These are phyloP conservation scores for Aspergillus cavernicola DNA, from an alignment of 495 filamentous ascomycete genomes.

Conservation along the genomic window DNA sequence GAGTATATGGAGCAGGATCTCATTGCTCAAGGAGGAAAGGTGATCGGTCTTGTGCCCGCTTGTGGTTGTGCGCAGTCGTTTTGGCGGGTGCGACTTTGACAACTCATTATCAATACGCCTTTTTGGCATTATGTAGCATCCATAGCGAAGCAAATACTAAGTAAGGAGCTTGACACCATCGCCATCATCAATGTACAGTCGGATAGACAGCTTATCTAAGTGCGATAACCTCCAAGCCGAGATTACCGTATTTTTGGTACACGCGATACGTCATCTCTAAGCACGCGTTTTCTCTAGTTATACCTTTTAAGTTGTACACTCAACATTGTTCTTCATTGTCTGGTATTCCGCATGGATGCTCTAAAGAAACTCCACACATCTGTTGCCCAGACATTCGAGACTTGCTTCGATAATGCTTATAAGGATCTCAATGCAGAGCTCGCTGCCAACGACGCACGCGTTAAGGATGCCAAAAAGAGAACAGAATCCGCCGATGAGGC, in stretches of 20 bases:
- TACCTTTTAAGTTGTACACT: not conserved
- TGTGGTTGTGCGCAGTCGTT: slow-evolving; percentile 34
- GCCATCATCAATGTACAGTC: not conserved
- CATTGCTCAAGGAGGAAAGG: slow-evolving; percentile 72
- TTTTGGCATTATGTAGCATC: slow-evolving; percentile 42
- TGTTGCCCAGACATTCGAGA: slow-evolving; percentile 27
- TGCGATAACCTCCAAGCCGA: not conserved
- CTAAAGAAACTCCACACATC: slow-evolving; percentile 35
- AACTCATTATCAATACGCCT: slow-evolving; percentile 27
- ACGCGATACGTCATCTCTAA: not conserved
- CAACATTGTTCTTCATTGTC: not conserved
- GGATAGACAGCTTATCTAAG: slow-evolving; percentile 12
- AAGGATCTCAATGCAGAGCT: slow-evolving; percentile 25
- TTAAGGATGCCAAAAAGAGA: slow-evolving; percentile 21
- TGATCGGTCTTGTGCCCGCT: slow-evolving; percentile 28
- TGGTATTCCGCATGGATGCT: slow-evolving; percentile 29
- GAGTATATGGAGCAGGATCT: slow-evolving; percentile 81
- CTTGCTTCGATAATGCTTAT: slow-evolving; percentile 32
- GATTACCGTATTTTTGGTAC: not conserved
- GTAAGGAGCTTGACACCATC: not conserved
- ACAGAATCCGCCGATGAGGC: slow-evolving; percentile 22
- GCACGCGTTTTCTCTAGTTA: not conserved
- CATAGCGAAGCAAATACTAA: not conserved
- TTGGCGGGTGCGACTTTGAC: slow-evolving; percentile 19
- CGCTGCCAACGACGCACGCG: slow-evolving; percentile 17